Evolutionary conservation across 2,329 filamentous ascomycete species (phyloP).

Genomic region (Diaporthe citriasiana): DNA sequence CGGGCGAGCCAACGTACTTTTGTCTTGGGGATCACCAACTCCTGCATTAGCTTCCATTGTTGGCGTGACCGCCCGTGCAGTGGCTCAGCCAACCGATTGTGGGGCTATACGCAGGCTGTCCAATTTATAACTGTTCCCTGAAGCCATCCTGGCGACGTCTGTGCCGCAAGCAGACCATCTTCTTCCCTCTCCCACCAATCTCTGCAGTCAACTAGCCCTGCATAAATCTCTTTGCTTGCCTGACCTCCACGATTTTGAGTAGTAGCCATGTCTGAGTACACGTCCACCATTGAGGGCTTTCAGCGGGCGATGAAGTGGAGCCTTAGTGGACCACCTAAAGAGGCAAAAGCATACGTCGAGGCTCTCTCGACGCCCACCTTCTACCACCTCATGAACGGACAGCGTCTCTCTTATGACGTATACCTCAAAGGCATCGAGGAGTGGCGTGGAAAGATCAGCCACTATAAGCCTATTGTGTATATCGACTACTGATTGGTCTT

Average conservation of each 20-base stretch:
- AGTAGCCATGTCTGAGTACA: constrained; percentile 46
- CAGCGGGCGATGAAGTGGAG: constrained; percentile 47
- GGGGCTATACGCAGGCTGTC: too few species aligned
- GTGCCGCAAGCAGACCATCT: too few species aligned
- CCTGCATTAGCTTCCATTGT: too few species aligned
- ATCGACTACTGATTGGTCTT: background rate
- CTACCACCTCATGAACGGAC: constrained; percentile 49
- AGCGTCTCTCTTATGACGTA: constrained; percentile 43
- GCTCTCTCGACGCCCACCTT: constrained; percentile 42
- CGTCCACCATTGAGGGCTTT: constrained; percentile 47
- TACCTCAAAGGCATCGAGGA: constrained; percentile 47
- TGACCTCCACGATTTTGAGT: background rate
- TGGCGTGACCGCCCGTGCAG: too few species aligned
- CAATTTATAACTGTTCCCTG: too few species aligned
- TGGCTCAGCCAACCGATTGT: too few species aligned
- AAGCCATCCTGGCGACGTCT: too few species aligned
- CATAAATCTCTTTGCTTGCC: too few species aligned
- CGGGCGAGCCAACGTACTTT: too few species aligned
- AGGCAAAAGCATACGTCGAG: constrained; percentile 42
- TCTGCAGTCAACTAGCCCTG: too few species aligned
- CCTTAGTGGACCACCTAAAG: constrained; percentile 44
- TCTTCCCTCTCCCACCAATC: too few species aligned
- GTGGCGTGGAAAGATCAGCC: constrained; percentile 48
- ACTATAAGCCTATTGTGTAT: constrained; percentile 50
- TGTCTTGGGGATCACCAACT: too few species aligned